These are phyloP conservation scores for Phialemonium atrogriseum DNA, from an alignment of 2,329 filamentous ascomycete species.

Conservation along the genomic window DNA sequence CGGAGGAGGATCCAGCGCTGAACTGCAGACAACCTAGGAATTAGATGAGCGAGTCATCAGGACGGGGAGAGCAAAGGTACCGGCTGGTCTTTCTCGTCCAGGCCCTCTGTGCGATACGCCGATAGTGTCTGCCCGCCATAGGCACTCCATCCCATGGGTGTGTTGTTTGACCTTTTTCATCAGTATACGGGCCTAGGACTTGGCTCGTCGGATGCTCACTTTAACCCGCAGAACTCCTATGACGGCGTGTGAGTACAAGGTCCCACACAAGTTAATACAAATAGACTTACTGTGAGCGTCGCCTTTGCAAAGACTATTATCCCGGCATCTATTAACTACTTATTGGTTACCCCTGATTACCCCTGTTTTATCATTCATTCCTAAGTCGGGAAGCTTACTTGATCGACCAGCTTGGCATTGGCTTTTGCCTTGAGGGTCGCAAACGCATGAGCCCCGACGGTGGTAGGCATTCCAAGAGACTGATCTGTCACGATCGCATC, in stretches of 20 bases:
- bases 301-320: slow-evolving; percentile 32
- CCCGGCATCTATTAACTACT: slow-evolving; percentile 22
- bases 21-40: neutral
- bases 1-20: slow-evolving; percentile 21
- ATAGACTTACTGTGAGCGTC: slow-evolving; percentile 22
- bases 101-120: slow-evolving; percentile 8
- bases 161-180: slow-evolving; percentile 15
- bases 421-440: slow-evolving; percentile 24
- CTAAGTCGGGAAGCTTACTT: neutral
- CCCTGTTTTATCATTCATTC: too few relatives aligned
- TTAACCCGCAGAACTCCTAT: slow-evolving; percentile 12
- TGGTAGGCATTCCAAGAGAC: slow-evolving; percentile 29
- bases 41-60: neutral
- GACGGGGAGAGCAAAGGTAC: neutral
- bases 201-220: slow-evolving; percentile 10
- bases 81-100: slow-evolving; percentile 10
- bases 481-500: slow-evolving; percentile 29
- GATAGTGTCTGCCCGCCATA: slow-evolving; percentile 16
- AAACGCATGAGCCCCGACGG: slow-evolving; percentile 29
- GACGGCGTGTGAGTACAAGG: too few relatives aligned
- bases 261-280: neutral
- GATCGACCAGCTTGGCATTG: slow-evolving; percentile 26
- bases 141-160: slow-evolving; percentile 29
- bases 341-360: slow-evolving; percentile 4
- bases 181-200: neutral